Conservation (phyloP, 106 monocot species). For the Acorus calamus region DNA sequence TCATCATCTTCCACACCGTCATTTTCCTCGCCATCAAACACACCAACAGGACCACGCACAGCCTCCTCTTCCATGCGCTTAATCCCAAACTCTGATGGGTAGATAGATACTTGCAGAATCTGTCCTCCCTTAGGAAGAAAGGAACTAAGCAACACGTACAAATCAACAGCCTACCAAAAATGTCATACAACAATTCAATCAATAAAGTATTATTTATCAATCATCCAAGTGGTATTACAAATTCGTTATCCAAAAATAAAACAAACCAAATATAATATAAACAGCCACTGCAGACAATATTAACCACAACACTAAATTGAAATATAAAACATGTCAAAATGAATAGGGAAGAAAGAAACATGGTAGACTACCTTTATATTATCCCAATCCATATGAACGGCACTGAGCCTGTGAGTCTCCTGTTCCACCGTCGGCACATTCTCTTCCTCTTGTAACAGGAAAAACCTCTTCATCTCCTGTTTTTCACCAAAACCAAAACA, state of each 20-base stretch:
- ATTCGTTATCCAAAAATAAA: too few relatives aligned
- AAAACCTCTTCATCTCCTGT: constrained; percentile 7
- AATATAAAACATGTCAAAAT: background rate
- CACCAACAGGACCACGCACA: constrained; percentile 48
- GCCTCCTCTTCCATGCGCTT: constrained; percentile 85
- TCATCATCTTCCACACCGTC: constrained; percentile 25
- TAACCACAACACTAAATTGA: constrained; percentile 3
- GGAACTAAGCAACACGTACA: constrained; percentile 85
- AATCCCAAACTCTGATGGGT: constrained; percentile 84
- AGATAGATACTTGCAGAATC: constrained; percentile 52
- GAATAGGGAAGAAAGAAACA: background rate
- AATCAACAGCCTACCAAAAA: constrained; percentile 67
- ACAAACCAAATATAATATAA: too few relatives aligned
- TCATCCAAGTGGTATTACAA: too few relatives aligned
- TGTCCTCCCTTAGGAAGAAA: constrained; percentile 83
- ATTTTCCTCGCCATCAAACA: constrained; percentile 34
- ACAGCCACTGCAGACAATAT: too few relatives aligned
- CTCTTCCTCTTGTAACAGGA: constrained; percentile 6
- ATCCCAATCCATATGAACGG: constrained; percentile 96
- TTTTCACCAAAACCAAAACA: constrained; percentile 45
- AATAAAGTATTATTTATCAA: too few relatives aligned
- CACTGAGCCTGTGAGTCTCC: constrained; percentile 71
- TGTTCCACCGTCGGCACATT: constrained; percentile 54
- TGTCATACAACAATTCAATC: background rate
- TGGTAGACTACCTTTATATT: constrained; percentile 59